Evolutionary conservation across 2,329 filamentous ascomycete genomes (phyloP).

Genomic region (Fusarium sp.): DNA sequence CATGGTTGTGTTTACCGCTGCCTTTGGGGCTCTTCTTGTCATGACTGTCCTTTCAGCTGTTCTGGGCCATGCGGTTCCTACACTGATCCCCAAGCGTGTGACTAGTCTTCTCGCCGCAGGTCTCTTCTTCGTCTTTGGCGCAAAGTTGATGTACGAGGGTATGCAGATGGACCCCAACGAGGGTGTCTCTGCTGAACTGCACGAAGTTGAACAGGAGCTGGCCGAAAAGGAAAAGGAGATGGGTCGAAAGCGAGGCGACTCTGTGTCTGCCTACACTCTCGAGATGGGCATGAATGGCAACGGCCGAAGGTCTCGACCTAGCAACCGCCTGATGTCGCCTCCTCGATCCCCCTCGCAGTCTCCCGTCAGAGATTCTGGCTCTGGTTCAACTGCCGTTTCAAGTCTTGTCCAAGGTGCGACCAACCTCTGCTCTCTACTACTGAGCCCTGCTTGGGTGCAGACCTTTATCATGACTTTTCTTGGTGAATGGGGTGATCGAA

Average conservation of each 20-base stretch:
- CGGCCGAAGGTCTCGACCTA: conserved; percentile 74
- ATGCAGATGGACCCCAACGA: conserved; percentile 88
- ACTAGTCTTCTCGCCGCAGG: conserved; percentile 87
- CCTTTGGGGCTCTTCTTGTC: conserved; percentile 87
- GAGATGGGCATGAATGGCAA: conserved; percentile 75
- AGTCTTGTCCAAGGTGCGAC: conserved; percentile 70
- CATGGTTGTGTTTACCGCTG: conserved; percentile 91
- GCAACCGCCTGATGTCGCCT: conserved; percentile 80
- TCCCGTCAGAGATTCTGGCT: conserved; percentile 68
- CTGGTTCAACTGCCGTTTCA: conserved; percentile 51
- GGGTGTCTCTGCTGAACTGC: conserved; percentile 96
- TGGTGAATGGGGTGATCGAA: conserved; percentile 97
- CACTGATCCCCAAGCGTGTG: conserved; percentile 87
- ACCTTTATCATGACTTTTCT: conserved; percentile 99
- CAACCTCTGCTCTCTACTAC: conserved; percentile 86
- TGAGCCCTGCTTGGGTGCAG: conserved; percentile 97
- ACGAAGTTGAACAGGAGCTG: conserved; percentile 92
- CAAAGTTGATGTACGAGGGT: conserved; percentile 84
- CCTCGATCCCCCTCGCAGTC: conserved; percentile 83
- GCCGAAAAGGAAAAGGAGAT: conserved; percentile 90
- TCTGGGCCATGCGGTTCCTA: conserved; percentile 89
- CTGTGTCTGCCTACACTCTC: conserved; percentile 77
- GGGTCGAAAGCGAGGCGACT: conserved; percentile 68
- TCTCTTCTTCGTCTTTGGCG: conserved; percentile 90
- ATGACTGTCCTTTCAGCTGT: conserved; percentile 97